Percentiles rank a stretch among this genome's conserved stretches.
Evolutionary conservation across 75 land plant genomes (phyloP).

Genomic region (Gnetum montanum): DNA sequence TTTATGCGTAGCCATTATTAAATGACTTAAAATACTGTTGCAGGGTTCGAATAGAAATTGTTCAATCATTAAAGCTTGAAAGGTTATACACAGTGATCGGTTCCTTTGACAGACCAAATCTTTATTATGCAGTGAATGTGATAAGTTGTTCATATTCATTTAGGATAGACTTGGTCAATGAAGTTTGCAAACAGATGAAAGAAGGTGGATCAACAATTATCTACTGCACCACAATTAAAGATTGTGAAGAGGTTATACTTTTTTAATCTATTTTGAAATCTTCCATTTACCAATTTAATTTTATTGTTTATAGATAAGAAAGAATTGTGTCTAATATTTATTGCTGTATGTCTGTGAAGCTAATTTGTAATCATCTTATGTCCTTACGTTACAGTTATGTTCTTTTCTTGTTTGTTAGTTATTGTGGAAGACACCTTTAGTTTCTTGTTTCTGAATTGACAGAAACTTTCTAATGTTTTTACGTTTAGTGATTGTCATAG

Average conservation of each 20-base stretch:
- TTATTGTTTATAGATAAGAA: neutral
- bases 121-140: constrained; percentile 63
- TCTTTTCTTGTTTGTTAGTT: too few relatives aligned
- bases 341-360: too few relatives aligned
- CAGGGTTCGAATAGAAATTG: constrained; percentile 70
- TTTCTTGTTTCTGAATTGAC: too few relatives aligned
- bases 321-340: constrained; percentile 4
- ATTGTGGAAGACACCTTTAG: too few relatives aligned
- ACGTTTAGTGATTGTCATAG: too few relatives aligned
- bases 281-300: neutral
- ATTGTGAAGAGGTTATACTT: constrained; percentile 65
- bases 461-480: too few relatives aligned
- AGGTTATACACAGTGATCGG: constrained; percentile 44
- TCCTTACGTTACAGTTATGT: too few relatives aligned
- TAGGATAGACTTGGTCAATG: constrained; percentile 52
- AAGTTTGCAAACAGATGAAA: constrained; percentile 36
- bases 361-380: too few relatives aligned
- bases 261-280: too few relatives aligned
- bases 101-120: constrained; percentile 74
- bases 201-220: constrained; percentile 58
- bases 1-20: too few relatives aligned
- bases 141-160: constrained; percentile 29
- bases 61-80: constrained; percentile 44
- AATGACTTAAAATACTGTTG: too few relatives aligned
- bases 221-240: constrained; percentile 77